Percentiles rank a stretch among this genome's conserved stretches.
phyloP scores from a whole-genome alignment of 352 stramenopile genomes.

The Aphanomyces invadans region DNA sequence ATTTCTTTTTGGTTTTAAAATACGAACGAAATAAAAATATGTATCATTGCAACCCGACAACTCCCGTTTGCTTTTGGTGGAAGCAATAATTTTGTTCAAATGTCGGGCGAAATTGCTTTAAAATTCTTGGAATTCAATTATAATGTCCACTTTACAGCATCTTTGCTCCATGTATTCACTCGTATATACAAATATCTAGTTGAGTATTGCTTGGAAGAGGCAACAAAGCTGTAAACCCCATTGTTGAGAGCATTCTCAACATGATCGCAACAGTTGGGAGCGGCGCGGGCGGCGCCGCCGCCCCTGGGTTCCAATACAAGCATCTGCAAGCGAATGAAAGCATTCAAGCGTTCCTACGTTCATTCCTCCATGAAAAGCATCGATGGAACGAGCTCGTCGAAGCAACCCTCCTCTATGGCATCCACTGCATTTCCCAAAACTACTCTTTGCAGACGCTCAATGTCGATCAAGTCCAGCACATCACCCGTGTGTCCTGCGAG shows the following conservation, averaged over 20 bases:
- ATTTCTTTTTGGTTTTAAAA: neutral
- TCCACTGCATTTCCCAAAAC: slow-evolving; percentile 22
- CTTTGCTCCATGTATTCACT: too few species aligned
- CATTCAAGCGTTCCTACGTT: slow-evolving; percentile 11
- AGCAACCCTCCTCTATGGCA: slow-evolving; percentile 22
- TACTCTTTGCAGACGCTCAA: slow-evolving; percentile 21
- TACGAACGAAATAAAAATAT: too few species aligned
- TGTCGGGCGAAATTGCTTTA: neutral
- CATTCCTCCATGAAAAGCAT: slow-evolving; percentile 3
- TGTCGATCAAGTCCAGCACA: slow-evolving; percentile 19
- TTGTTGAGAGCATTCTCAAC: neutral
- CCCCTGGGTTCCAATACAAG: slow-evolving; percentile 16
- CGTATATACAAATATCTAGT: too few species aligned
- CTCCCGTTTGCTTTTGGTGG: too few species aligned
- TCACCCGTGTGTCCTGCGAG: slow-evolving; percentile 11
- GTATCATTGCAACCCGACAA: too few species aligned
- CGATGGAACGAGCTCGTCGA: slow-evolving; percentile 22
- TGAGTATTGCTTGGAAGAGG: neutral
- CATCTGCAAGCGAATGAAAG: slow-evolving; percentile 10
- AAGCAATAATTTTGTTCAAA: too few species aligned
- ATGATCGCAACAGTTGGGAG: neutral
- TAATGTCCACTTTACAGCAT: too few species aligned
- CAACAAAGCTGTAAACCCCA: neutral
- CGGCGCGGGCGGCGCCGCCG: neutral
- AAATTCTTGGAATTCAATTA: neutral